A percentile compares a stretch with the other conserved stretches of the same genome.
These are phyloP conservation scores for Yarrowia divulgata DNA, from an alignment of 805 yeast species.

Conservation along the genomic window DNA sequence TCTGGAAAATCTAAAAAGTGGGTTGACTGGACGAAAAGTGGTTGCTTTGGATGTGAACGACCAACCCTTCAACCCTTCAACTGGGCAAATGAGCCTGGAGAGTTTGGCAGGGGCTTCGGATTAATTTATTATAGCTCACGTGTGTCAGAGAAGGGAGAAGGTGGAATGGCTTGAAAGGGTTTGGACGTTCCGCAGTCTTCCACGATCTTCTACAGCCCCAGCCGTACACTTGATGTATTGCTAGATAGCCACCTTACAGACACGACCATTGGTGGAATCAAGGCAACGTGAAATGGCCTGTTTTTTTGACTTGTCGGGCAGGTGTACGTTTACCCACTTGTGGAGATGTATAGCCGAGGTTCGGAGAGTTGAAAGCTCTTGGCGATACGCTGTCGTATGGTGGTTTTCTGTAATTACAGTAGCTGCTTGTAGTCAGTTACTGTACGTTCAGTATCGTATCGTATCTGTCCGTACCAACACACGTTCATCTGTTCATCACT, in stretches of 20 bases:
- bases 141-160: not conserved
- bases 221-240: too few species aligned
- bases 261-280: too few species aligned
- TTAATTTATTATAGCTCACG: conserved; percentile 26
- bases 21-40: not conserved
- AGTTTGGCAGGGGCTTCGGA: conserved; percentile 15
- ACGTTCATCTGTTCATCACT: too few species aligned
- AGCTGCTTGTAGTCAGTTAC: too few species aligned
- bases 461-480: too few species aligned
- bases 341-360: not conserved
- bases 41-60: conserved; percentile 11
- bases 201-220: not conserved
- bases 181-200: not conserved
- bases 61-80: not conserved
- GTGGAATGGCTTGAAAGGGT: too few species aligned
- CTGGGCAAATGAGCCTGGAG: not conserved
- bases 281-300: not conserved
- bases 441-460: too few species aligned
- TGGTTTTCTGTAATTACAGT: too few species aligned
- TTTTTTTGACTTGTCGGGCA: conserved; percentile 7
- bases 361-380: not conserved
- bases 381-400: not conserved
- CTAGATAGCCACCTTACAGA: too few species aligned
- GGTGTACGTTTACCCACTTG: not conserved
- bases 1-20: not conserved